These are phyloP conservation scores for Akebia trifoliata DNA, from an alignment of 164 flowering plant genomes.

Conservation along the genomic window DNA sequence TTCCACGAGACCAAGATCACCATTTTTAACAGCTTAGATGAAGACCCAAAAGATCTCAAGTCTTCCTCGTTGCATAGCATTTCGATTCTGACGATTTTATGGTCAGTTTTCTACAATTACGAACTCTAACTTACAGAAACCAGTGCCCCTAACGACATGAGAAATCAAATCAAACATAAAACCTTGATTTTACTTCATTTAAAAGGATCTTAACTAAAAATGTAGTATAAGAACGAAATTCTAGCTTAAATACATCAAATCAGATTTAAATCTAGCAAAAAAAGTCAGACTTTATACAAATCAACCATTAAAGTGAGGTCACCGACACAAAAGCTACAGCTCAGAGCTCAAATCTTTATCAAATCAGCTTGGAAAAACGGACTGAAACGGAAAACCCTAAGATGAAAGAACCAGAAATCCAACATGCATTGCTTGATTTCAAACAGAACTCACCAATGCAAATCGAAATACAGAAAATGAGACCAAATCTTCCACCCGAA, in stretches of 20 bases:
- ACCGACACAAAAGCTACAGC: constrained; percentile 5
- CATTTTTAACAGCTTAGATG: too few relatives aligned
- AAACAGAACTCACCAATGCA: neutral
- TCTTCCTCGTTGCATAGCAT: too few relatives aligned
- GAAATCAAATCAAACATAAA: constrained; percentile 5
- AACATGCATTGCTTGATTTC: constrained; percentile 15
- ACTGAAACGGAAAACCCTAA: neutral
- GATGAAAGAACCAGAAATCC: too few relatives aligned
- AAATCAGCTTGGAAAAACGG: neutral
- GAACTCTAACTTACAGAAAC: too few relatives aligned
- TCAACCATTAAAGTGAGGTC: neutral
- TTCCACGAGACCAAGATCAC: too few relatives aligned
- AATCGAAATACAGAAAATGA: neutral
- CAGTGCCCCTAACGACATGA: neutral
- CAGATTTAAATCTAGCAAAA: constrained; percentile 6
- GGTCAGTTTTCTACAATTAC: too few relatives aligned
- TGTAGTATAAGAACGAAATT: neutral
- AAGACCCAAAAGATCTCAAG: too few relatives aligned
- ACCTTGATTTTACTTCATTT: neutral
- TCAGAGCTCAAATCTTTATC: neutral
- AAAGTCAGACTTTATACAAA: neutral
- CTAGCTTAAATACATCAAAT: constrained; percentile 1
- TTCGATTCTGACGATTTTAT: too few relatives aligned
- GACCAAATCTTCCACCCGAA: neutral
- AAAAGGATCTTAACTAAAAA: neutral